phyloP scores from a whole-genome alignment of 176 grass and related monocot species.

The Oryza glumipatula region DNA sequence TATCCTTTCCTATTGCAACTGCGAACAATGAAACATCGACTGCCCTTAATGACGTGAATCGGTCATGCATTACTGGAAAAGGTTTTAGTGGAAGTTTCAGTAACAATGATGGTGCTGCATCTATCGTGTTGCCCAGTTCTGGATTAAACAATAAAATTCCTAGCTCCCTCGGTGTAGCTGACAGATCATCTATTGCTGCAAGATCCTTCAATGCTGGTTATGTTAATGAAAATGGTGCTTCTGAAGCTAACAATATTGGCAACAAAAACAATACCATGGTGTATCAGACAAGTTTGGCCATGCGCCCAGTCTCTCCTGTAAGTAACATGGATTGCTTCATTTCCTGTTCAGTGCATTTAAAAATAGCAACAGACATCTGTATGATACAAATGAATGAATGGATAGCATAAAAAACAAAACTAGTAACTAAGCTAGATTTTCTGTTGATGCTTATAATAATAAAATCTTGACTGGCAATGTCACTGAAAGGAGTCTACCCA shows the following conservation, averaged over 20 bases:
- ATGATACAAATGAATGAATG: constrained; percentile 23
- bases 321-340: constrained; percentile 39
- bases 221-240: constrained; percentile 39
- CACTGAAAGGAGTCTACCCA: constrained; percentile 46
- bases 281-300: constrained; percentile 37
- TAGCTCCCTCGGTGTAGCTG: constrained; percentile 20
- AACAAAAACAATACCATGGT: constrained; percentile 31
- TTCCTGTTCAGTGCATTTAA: constrained; percentile 31
- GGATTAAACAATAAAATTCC: constrained; percentile 41
- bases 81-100: constrained; percentile 52
- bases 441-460: constrained; percentile 32
- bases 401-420: constrained; percentile 35
- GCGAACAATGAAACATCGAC: constrained; percentile 50
- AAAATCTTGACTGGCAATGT: constrained; percentile 21
- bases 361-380: constrained; percentile 35
- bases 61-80: constrained; percentile 34
- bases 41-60: constrained; percentile 33
- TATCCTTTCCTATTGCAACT: constrained; percentile 54
- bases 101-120: constrained; percentile 41
- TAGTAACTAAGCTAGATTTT: constrained; percentile 42
- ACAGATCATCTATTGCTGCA: constrained; percentile 21
- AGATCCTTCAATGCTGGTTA: constrained; percentile 42
- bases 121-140: constrained; percentile 36
- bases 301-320: constrained; percentile 35
- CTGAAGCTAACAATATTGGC: constrained; percentile 36